Evolutionary conservation across 2,329 filamentous ascomycete species (phyloP).

Genomic region (Escovopsis sp.): DNA sequence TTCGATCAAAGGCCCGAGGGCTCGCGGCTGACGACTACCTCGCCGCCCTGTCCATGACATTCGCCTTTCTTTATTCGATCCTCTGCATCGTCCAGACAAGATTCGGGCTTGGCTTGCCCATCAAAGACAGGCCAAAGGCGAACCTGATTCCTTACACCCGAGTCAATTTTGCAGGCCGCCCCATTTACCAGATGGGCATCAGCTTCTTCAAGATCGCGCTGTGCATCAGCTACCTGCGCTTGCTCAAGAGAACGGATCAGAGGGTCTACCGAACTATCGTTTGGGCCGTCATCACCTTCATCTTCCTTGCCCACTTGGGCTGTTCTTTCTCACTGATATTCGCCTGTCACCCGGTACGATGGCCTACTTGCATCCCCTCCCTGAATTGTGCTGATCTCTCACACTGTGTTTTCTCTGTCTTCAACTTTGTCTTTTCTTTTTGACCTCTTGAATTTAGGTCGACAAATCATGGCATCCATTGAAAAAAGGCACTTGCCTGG

Average conservation of each 20-base stretch:
- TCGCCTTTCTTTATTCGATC: conserved; percentile 32
- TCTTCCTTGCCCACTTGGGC: conserved; percentile 32
- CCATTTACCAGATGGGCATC: conserved; percentile 40
- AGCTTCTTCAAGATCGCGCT: conserved; percentile 42
- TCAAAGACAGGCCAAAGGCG: conserved; percentile 26
- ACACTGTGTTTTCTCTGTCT: too few species aligned
- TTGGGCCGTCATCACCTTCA: conserved; percentile 26
- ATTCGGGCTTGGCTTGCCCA: conserved; percentile 36
- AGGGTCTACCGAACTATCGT: conserved; percentile 28
- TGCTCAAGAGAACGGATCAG: conserved; percentile 34
- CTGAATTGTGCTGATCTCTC: too few species aligned
- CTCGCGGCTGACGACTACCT: conserved; percentile 34
- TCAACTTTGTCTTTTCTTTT: too few species aligned
- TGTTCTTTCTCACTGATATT: conserved; percentile 35
- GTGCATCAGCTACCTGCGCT: conserved; percentile 35
- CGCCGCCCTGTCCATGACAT: conserved; percentile 25
- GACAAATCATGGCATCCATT: conserved; percentile 30
- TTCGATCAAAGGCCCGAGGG: conserved; percentile 27
- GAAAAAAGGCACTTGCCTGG: conserved; percentile 27
- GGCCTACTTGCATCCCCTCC: not conserved
- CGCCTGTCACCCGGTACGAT: conserved; percentile 31
- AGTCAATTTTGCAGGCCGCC: conserved; percentile 37
- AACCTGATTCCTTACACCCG: conserved; percentile 30
- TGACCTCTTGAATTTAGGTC: conserved; percentile 11
- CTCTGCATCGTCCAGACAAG: conserved; percentile 37